Percentiles rank a stretch among this genome's conserved stretches.
These are phyloP conservation scores for Serendipita sp. DNA, from an alignment of 768 basidiomycete species.

Conservation along the genomic window DNA sequence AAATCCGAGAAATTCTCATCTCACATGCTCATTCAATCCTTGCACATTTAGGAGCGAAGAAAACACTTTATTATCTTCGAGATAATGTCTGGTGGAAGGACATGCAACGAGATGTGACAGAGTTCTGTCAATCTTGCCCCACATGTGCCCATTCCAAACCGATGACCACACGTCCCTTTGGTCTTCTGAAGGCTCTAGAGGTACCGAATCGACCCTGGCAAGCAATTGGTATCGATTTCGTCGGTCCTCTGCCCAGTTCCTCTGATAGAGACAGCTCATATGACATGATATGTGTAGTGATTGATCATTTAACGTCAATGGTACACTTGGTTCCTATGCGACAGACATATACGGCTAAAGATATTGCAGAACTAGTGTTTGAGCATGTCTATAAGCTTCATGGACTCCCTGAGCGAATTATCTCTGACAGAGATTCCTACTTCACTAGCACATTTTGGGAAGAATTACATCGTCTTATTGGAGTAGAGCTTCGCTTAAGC, in stretches of 20 bases:
- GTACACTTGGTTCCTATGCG: slow-evolving; percentile 5
- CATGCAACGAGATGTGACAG: neutral
- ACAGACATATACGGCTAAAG: slow-evolving; percentile 4
- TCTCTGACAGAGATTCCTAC: slow-evolving; percentile 20
- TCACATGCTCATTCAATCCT: slow-evolving; percentile 8
- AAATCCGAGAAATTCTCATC: slow-evolving; percentile 6
- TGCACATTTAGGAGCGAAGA: slow-evolving; percentile 5
- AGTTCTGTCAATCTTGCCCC: slow-evolving; percentile 10
- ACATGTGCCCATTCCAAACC: slow-evolving; percentile 10
- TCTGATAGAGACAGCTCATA: slow-evolving; percentile 4
- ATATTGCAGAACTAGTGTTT: slow-evolving; percentile 8
- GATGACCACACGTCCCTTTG: neutral
- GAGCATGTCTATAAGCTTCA: slow-evolving; percentile 7
- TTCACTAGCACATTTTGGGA: slow-evolving; percentile 24
- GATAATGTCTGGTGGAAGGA: slow-evolving; percentile 9
- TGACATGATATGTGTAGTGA: slow-evolving; percentile 8
- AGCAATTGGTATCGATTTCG: slow-evolving; percentile 10
- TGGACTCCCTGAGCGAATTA: slow-evolving; percentile 15
- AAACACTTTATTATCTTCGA: slow-evolving; percentile 6
- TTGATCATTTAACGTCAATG: slow-evolving; percentile 10
- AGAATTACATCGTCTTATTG: slow-evolving; percentile 14
- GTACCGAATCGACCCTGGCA: slow-evolving; percentile 6
- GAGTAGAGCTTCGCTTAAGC: slow-evolving; percentile 18
- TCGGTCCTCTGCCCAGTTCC: slow-evolving; percentile 9
- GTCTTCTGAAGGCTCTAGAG: slow-evolving; percentile 6